Conservation (phyloP, 352 stramenopile species). For the Phytophthora syringae region DNA sequence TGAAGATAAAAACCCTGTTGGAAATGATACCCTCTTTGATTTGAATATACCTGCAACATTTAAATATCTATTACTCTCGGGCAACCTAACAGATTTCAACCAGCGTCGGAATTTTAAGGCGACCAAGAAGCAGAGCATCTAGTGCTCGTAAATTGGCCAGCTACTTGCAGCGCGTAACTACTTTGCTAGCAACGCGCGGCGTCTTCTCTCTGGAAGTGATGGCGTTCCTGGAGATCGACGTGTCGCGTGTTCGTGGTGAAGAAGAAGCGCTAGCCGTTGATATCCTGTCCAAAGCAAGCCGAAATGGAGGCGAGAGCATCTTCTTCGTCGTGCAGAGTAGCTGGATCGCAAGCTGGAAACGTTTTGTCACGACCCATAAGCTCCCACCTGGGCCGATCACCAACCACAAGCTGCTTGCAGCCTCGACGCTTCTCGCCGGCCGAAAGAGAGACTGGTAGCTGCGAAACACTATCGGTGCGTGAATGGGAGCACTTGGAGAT, state of each 20-base stretch:
- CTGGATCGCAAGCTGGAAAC: conserved; percentile 61
- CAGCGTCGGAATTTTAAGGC: too few relatives aligned
- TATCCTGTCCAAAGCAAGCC: conserved; percentile 29
- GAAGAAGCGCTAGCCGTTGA: conserved; percentile 66
- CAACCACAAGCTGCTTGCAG: conserved; percentile 33
- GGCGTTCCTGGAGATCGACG: conserved; percentile 77
- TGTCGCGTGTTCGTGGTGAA: conserved; percentile 50
- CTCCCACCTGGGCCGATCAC: conserved; percentile 27
- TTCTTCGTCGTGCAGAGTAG: conserved; percentile 46
- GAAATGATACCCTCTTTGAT: too few relatives aligned
- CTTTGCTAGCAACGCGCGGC: too few relatives aligned
- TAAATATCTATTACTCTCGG: too few relatives aligned
- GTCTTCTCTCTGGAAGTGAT: too few relatives aligned
- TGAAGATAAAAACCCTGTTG: too few relatives aligned
- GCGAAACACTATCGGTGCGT: conserved; percentile 64
- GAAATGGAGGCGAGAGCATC: conserved; percentile 22
- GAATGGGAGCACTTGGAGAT: conserved; percentile 61
- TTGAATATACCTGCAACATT: too few relatives aligned
- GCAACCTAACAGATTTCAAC: too few relatives aligned
- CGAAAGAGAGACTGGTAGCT: conserved; percentile 48
- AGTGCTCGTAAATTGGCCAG: conserved; percentile 40
- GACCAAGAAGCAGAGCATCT: too few relatives aligned
- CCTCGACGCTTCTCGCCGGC: not conserved
- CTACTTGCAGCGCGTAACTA: too few relatives aligned
- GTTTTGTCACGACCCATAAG: conserved; percentile 35